Evolutionary conservation across 2,329 filamentous ascomycete species (phyloP).

Genomic region (Xylariaceae sp.): DNA sequence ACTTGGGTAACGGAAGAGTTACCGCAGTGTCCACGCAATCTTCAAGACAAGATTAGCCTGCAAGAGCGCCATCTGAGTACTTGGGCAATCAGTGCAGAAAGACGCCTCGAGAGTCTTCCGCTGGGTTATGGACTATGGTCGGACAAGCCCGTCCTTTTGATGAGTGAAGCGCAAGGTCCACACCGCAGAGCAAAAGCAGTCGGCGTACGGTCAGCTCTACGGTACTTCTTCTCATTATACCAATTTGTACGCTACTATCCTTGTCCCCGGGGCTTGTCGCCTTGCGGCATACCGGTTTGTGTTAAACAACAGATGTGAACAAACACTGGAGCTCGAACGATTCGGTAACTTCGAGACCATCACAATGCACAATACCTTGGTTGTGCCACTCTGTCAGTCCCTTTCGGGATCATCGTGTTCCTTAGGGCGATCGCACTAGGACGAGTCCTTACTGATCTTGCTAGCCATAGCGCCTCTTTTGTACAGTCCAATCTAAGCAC

Average conservation of each 20-base stretch:
- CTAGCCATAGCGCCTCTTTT: slow-evolving; percentile 14
- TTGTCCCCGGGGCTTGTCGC: background rate
- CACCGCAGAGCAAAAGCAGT: background rate
- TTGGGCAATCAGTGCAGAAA: background rate
- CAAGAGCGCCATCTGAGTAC: background rate
- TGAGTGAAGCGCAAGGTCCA: too few relatives aligned
- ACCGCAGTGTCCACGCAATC: background rate
- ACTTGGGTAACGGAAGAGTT: background rate
- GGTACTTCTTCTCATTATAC: slow-evolving; percentile 12
- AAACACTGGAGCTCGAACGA: slow-evolving; percentile 12
- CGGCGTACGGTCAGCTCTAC: background rate
- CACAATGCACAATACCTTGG: slow-evolving; percentile 15
- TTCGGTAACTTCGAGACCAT: slow-evolving; percentile 22
- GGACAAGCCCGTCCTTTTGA: too few relatives aligned
- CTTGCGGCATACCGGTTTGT: slow-evolving; percentile 16
- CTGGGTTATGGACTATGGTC: slow-evolving; percentile 2
- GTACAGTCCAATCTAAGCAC: slow-evolving; percentile 9
- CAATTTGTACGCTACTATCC: background rate
- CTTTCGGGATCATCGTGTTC: slow-evolving; percentile 15
- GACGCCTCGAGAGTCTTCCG: background rate
- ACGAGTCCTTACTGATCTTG: slow-evolving; percentile 17
- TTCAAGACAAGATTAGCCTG: background rate
- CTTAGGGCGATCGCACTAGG: slow-evolving; percentile 18
- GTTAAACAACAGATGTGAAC: slow-evolving; percentile 25
- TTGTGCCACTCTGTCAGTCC: slow-evolving; percentile 17